phyloP scores from a whole-genome alignment of 2,329 filamentous ascomycete genomes.

The Xylariaceae sp. region DNA sequence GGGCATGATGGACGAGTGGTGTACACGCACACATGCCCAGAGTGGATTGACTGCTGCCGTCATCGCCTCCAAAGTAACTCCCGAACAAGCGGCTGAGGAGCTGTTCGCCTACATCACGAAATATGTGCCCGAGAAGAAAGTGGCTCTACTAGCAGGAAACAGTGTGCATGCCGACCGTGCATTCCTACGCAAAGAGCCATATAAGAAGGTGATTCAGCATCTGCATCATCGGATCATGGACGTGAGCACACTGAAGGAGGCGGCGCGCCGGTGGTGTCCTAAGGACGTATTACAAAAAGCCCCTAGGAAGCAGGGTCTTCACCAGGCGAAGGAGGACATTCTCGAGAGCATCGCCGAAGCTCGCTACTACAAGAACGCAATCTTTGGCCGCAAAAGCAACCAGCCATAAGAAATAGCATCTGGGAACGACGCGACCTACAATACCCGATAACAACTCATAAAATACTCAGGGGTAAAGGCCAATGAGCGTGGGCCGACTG shows the following conservation, averaged over 20 bases:
- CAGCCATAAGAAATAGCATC: not conserved
- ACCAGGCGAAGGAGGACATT: constrained; percentile 88
- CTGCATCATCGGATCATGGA: constrained; percentile 92
- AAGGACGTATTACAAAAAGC: constrained; percentile 63
- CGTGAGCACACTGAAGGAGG: constrained; percentile 92
- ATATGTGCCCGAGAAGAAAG: constrained; percentile 68
- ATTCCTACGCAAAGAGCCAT: constrained; percentile 79
- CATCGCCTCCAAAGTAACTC: constrained; percentile 72
- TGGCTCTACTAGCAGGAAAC: constrained; percentile 84
- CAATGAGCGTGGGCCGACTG: too few species aligned
- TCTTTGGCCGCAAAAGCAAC: constrained; percentile 57
- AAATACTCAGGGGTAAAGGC: not conserved
- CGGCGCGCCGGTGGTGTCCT: constrained; percentile 78
- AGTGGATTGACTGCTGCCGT: constrained; percentile 84
- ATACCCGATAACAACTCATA: not conserved
- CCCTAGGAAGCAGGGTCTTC: constrained; percentile 75
- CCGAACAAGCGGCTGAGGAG: constrained; percentile 72
- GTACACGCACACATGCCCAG: constrained; percentile 75
- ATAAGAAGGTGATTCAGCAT: constrained; percentile 73
- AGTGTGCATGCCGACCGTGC: constrained; percentile 88
- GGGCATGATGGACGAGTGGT: constrained; percentile 87
- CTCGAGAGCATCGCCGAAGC: constrained; percentile 95
- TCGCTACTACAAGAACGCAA: constrained; percentile 74
- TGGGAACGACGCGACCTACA: not conserved
- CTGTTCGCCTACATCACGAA: constrained; percentile 80